These are phyloP conservation scores for Chenopodium formosanum DNA, from an alignment of 148 eudicot species.

Conservation along the genomic window DNA sequence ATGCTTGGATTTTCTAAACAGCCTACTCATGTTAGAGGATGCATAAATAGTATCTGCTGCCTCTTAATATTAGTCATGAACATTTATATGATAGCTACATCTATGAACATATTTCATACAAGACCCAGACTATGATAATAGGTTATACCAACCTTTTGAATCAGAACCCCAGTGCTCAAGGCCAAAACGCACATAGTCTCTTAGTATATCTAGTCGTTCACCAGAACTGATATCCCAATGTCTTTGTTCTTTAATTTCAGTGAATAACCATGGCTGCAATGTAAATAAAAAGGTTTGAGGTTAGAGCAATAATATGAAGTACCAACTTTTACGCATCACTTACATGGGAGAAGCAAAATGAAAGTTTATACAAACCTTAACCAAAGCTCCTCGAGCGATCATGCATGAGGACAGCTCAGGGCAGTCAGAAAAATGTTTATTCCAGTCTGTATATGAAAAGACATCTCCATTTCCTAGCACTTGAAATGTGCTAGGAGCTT, in stretches of 20 bases:
- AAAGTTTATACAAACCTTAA: constrained; percentile 55
- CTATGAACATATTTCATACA: not conserved
- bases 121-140: not conserved
- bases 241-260: constrained; percentile 97
- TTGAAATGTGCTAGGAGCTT: constrained; percentile 65
- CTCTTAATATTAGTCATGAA: not conserved
- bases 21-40: not conserved
- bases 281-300: not conserved
- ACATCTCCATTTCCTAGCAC: constrained; percentile 96
- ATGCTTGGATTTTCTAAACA: not conserved
- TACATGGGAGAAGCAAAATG: not conserved
- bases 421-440: constrained; percentile 69
- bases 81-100: not conserved
- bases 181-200: constrained; percentile 87
- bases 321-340: not conserved
- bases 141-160: constrained; percentile 62
- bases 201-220: constrained; percentile 77
- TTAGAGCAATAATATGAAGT: not conserved
- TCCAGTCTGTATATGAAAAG: constrained; percentile 86
- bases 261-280: constrained; percentile 96
- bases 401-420: constrained; percentile 87
- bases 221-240: constrained; percentile 93
- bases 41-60: not conserved
- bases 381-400: constrained; percentile 94
- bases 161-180: constrained; percentile 99